These are phyloP conservation scores for Berkeleyomyces rouxiae DNA, from an alignment of 2,329 filamentous ascomycete species.

Conservation along the genomic window DNA sequence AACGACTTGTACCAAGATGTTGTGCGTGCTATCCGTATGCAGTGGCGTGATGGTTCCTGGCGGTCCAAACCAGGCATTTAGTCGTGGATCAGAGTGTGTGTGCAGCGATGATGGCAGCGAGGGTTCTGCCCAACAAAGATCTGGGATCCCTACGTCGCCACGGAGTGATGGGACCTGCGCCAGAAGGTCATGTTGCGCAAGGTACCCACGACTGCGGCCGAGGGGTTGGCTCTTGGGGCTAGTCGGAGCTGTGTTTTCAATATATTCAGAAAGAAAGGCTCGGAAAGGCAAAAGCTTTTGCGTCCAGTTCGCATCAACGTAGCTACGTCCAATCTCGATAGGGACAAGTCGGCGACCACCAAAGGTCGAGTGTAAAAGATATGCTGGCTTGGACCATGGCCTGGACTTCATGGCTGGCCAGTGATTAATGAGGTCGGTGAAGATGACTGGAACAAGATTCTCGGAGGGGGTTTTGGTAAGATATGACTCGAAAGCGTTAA, in stretches of 20 bases:
- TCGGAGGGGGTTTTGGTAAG: conserved; percentile 26
- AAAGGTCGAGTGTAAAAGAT: conserved; percentile 60
- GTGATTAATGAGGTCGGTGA: conserved; percentile 44
- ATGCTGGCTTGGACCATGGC: conserved; percentile 57
- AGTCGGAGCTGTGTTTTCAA: conserved; percentile 22
- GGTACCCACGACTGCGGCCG: conserved; percentile 45
- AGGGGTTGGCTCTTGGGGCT: background rate
- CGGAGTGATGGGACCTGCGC: conserved; percentile 61
- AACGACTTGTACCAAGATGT: conserved; percentile 76
- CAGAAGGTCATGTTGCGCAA: conserved; percentile 84
- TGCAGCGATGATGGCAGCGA: conserved; percentile 32
- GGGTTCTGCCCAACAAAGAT: conserved; percentile 64
- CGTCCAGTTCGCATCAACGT: conserved; percentile 71
- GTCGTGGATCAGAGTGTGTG: conserved; percentile 39
- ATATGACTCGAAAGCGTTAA: conserved; percentile 45
- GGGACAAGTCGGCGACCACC: conserved; percentile 66
- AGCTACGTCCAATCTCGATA: conserved; percentile 71
- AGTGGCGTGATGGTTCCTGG: conserved; percentile 76
- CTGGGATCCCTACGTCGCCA: conserved; percentile 61
- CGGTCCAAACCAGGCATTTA: conserved; percentile 92
- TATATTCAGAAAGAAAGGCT: conserved; percentile 49
- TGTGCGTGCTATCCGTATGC: conserved; percentile 89
- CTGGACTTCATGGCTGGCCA: conserved; percentile 62
- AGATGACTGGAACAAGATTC: conserved; percentile 43
- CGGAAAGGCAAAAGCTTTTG: conserved; percentile 64